phyloP scores from a whole-genome alignment of 148 eudicot species.

The Spergularia marina region DNA sequence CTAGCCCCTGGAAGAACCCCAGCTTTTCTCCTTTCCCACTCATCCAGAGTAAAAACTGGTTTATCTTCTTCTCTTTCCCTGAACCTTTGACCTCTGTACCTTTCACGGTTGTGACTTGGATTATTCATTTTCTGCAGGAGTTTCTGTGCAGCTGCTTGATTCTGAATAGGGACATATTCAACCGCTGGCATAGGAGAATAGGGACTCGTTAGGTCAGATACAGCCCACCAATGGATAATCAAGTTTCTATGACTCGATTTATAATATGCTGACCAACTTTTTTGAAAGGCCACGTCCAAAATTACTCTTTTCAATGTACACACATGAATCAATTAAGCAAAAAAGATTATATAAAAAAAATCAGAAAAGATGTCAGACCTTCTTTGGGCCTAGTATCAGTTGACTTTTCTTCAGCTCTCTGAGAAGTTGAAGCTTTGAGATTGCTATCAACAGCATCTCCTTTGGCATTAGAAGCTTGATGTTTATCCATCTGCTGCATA shows the following conservation, averaged over 20 bases:
- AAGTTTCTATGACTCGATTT: neutral
- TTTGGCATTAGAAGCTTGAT: conserved; percentile 32
- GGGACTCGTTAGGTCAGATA: neutral
- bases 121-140: conserved; percentile 77
- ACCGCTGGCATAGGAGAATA: conserved; percentile 41
- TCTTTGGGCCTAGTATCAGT: conserved; percentile 72
- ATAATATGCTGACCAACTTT: neutral
- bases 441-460: conserved; percentile 29
- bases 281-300: neutral
- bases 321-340: neutral
- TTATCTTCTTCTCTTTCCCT: conserved; percentile 52
- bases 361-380: conserved; percentile 32
- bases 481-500: conserved; percentile 24
- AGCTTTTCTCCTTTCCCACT: conserved; percentile 81
- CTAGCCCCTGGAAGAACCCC: conserved; percentile 34
- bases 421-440: conserved; percentile 34
- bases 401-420: conserved; percentile 47
- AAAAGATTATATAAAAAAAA: neutral
- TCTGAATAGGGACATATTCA: conserved; percentile 71
- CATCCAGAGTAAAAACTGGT: conserved; percentile 71
- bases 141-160: conserved; percentile 90
- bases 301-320: too few species aligned
- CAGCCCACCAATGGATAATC: neutral
- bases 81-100: conserved; percentile 51
- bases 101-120: conserved; percentile 38